Evolutionary conservation across 495 filamentous ascomycete species (phyloP).

Genomic region (Penicillium longicatenatum): DNA sequence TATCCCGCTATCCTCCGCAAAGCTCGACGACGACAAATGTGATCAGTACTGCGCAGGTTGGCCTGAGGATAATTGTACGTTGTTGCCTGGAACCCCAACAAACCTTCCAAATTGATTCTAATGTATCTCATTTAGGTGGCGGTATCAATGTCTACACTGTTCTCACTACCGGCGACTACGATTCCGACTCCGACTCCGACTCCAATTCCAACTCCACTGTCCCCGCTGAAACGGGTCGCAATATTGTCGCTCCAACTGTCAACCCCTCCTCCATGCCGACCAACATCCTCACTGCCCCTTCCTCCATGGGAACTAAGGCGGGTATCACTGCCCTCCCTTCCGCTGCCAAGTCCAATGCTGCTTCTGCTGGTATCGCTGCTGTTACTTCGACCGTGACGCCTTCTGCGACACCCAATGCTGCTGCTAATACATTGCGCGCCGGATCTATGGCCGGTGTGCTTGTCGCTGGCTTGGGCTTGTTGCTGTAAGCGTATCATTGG

Average conservation of each 20-base stretch:
- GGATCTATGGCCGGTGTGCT: constrained; percentile 20
- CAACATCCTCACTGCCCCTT: constrained; percentile 23
- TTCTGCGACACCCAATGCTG: constrained; percentile 21
- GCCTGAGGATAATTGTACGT: constrained; percentile 36
- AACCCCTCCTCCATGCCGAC: constrained; percentile 11
- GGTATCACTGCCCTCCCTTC: constrained; percentile 3
- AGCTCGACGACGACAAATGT: constrained; percentile 38
- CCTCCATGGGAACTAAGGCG: constrained; percentile 12
- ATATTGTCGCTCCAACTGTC: constrained; percentile 31
- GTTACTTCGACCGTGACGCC: constrained; percentile 12
- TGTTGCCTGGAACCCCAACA: background rate
- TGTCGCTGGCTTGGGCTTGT: constrained; percentile 23
- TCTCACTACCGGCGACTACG: constrained; percentile 13
- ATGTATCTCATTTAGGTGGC: constrained; percentile 31
- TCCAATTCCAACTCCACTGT: constrained; percentile 3
- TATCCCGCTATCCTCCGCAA: constrained; percentile 28
- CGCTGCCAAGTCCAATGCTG: constrained; percentile 6
- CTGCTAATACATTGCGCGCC: constrained; percentile 18
- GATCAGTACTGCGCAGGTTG: constrained; percentile 36
- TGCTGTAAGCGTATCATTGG: constrained; percentile 17
- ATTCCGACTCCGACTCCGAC: constrained; percentile 18
- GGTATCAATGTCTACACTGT: constrained; percentile 35
- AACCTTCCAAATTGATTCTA: constrained; percentile 2
- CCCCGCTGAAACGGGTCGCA: constrained; percentile 22
- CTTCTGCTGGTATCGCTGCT: constrained; percentile 3